phyloP scores from a whole-genome alignment of 2,329 filamentous ascomycete species.

The Graphiopsis chlorocephala region DNA sequence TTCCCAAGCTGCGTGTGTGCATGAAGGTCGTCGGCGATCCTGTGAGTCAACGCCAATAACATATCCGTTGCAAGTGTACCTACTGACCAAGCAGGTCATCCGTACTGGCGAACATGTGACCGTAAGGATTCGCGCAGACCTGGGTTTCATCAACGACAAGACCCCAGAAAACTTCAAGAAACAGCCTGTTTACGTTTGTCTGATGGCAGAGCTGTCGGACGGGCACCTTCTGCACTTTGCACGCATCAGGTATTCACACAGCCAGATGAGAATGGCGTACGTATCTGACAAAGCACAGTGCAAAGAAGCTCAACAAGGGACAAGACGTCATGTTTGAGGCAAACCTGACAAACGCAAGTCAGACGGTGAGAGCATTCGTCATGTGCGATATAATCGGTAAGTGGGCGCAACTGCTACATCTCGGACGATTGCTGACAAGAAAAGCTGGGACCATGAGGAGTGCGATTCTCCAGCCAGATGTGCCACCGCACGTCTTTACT shows the following conservation, averaged over 20 bases:
- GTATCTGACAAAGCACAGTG: constrained; percentile 46
- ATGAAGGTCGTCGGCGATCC: constrained; percentile 50
- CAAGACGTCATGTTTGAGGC: constrained; percentile 61
- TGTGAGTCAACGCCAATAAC: constrained; percentile 34
- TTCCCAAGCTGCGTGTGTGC: constrained; percentile 65
- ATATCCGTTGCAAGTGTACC: no score
- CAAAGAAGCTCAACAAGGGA: constrained; percentile 61
- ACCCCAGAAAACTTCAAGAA: constrained; percentile 60
- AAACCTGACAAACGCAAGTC: constrained; percentile 52
- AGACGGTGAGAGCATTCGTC: constrained; percentile 64
- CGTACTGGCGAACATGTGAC: constrained; percentile 47
- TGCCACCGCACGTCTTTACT: constrained; percentile 48
- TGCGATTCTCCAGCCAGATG: constrained; percentile 51
- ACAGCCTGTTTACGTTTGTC: constrained; percentile 66
- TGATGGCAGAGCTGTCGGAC: constrained; percentile 69
- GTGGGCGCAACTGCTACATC: constrained; percentile 19
- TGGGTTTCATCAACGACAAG: constrained; percentile 70
- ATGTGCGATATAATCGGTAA: constrained; percentile 81
- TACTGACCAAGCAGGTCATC: constrained; percentile 17
- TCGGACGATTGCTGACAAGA: constrained; percentile 10
- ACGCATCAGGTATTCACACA: constrained; percentile 52
- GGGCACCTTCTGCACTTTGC: constrained; percentile 68
- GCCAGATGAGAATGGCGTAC: not conserved
- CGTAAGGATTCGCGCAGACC: constrained; percentile 62
- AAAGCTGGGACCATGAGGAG: constrained; percentile 56